phyloP scores from a whole-genome alignment of 1,284 basidiomycete genomes.

The Cryptococcus jaspeensis region DNA sequence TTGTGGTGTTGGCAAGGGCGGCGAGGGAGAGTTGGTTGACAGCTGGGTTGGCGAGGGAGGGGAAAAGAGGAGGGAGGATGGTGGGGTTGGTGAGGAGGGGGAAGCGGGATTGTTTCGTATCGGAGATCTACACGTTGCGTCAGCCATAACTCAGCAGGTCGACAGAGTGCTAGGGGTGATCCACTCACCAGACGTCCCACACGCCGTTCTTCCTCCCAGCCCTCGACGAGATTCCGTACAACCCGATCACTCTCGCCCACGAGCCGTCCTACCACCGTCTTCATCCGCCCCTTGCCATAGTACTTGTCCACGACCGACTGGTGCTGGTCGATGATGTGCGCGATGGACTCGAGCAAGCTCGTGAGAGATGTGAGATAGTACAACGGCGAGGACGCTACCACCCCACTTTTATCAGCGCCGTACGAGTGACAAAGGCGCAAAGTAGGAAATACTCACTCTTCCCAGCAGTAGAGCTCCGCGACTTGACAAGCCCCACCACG shows the following conservation, averaged over 20 bases:
- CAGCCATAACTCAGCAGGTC: neutral
- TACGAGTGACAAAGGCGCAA: neutral
- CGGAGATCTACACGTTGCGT: slow-evolving; percentile 48
- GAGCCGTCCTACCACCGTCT: slow-evolving; percentile 70
- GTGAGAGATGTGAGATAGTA: slow-evolving; percentile 86
- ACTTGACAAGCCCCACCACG: slow-evolving; percentile 83
- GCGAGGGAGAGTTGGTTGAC: slow-evolving; percentile 33
- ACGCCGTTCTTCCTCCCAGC: slow-evolving; percentile 85
- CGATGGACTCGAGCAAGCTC: slow-evolving; percentile 88
- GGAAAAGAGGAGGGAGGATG: slow-evolving; percentile 39
- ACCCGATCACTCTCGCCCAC: slow-evolving; percentile 84
- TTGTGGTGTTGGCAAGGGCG: slow-evolving; percentile 41
- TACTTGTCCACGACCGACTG: slow-evolving; percentile 97
- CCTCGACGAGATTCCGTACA: slow-evolving; percentile 69
- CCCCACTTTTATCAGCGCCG: neutral
- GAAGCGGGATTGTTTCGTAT: slow-evolving; percentile 48
- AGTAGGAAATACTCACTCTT: slow-evolving; percentile 62
- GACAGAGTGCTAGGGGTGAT: neutral
- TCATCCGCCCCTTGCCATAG: slow-evolving; percentile 86
- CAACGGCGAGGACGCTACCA: slow-evolving; percentile 75
- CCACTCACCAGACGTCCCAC: slow-evolving; percentile 44
- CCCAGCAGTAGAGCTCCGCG: slow-evolving; percentile 68
- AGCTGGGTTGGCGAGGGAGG: slow-evolving; percentile 23
- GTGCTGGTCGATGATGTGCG: slow-evolving; percentile 94
- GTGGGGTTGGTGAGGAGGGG: slow-evolving; percentile 39